Evolutionary conservation across 2,329 filamentous ascomycete species (phyloP).

Genomic region (Stemphylium lycopersici): DNA sequence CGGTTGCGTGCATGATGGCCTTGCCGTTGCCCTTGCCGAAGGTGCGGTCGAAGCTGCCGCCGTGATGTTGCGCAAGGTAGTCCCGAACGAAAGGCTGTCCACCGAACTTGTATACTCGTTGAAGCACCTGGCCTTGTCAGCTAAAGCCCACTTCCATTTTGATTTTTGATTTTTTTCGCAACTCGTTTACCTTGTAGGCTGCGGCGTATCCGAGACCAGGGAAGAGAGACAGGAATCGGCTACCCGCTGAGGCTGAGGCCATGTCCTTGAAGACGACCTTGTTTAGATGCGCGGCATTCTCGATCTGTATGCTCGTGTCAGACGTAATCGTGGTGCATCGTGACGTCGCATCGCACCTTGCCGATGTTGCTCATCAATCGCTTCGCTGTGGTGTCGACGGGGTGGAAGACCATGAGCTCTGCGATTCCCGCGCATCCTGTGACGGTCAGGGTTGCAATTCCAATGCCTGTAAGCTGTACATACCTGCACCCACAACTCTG

Average conservation of each 20-base stretch:
- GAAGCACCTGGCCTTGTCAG: conserved; percentile 67
- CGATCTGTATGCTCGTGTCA: conserved; percentile 55
- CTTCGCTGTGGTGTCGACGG: conserved; percentile 96
- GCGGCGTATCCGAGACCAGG: conserved; percentile 96
- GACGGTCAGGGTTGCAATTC: conserved; percentile 16
- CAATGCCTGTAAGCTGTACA: neutral
- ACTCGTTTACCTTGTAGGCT: conserved; percentile 78
- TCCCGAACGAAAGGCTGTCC: conserved; percentile 95
- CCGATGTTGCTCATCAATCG: conserved; percentile 98
- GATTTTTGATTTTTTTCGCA: neutral
- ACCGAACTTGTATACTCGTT: conserved; percentile 98
- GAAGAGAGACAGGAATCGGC: conserved; percentile 94
- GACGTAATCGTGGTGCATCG: conserved; percentile 4
- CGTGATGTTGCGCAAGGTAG: conserved; percentile 80
- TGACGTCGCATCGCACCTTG: conserved; percentile 57
- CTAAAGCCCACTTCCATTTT: neutral
- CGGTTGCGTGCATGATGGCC: conserved; percentile 96
- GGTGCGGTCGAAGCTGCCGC: conserved; percentile 79
- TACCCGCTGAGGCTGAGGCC: conserved; percentile 70
- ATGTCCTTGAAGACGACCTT: conserved; percentile 92
- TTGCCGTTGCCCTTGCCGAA: conserved; percentile 98
- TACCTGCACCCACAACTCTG: conserved; percentile 90
- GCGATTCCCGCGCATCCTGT: conserved; percentile 89
- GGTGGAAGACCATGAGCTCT: conserved; percentile 81
- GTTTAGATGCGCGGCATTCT: conserved; percentile 72